Percentiles rank a stretch among this genome's conserved stretches.
phyloP scores from a whole-genome alignment of 1,284 basidiomycete genomes.

The Ganoderma leucocontextum region DNA sequence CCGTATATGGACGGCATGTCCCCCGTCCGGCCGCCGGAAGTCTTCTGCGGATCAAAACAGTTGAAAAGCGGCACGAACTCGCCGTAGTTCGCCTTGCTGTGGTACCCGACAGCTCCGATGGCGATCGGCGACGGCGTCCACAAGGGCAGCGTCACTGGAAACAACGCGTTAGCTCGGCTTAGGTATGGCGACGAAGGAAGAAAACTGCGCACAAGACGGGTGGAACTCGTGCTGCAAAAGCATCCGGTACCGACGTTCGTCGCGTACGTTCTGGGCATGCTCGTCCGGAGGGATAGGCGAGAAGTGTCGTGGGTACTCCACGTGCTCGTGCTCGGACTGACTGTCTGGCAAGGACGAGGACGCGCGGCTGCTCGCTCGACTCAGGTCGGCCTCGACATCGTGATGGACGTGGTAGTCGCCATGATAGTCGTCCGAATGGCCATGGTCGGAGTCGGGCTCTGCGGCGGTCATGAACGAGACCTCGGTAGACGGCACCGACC shows the following conservation, averaged over 20 bases:
- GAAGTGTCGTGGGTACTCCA: constrained; percentile 26
- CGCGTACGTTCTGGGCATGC: constrained; percentile 50
- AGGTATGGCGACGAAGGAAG: neutral
- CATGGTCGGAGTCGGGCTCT: constrained; percentile 12
- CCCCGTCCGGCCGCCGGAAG: constrained; percentile 42
- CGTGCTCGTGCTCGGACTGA: constrained; percentile 16
- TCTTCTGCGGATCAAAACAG: constrained; percentile 58
- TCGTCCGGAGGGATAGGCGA: constrained; percentile 50
- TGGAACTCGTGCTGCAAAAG: constrained; percentile 73
- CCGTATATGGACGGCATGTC: constrained; percentile 60
- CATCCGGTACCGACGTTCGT: constrained; percentile 70
- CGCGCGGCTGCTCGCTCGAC: constrained; percentile 27
- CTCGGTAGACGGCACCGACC: constrained; percentile 30
- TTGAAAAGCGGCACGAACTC: constrained; percentile 77
- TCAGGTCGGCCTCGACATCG: neutral
- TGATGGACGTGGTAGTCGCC: constrained; percentile 7
- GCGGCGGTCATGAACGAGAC: constrained; percentile 35
- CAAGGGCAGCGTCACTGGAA: constrained; percentile 70
- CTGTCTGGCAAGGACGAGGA: constrained; percentile 28
- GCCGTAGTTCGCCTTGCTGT: constrained; percentile 63
- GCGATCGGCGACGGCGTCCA: constrained; percentile 70
- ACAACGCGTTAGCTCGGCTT: neutral
- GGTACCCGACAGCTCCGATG: constrained; percentile 78
- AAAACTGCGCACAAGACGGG: constrained; percentile 61
- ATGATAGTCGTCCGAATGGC: constrained; percentile 13